These are phyloP conservation scores for Hanseniaspora lachancei DNA, from an alignment of 805 yeast genomes.

Conservation along the genomic window DNA sequence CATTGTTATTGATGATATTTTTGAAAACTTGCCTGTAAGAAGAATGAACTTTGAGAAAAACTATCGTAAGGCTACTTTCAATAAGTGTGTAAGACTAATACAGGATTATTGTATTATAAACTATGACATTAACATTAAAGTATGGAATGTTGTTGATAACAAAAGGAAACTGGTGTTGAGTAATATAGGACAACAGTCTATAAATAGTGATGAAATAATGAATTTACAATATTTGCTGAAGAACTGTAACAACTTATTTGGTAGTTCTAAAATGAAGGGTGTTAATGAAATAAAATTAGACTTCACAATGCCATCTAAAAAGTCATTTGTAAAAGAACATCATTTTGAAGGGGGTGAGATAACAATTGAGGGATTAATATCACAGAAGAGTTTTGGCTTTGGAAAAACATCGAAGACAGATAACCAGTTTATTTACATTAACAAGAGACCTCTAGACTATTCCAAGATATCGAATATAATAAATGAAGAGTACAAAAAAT, in stretches of 20 bases:
- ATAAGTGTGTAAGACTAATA: constrained; percentile 47
- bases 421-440: constrained; percentile 62
- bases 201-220: constrained; percentile 13
- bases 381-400: constrained; percentile 66
- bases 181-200: constrained; percentile 26
- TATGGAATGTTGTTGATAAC: constrained; percentile 37
- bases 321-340: constrained; percentile 16
- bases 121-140: constrained; percentile 44
- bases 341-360: constrained; percentile 15
- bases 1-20: constrained; percentile 44
- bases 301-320: constrained; percentile 21
- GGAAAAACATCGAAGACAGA: constrained; percentile 54
- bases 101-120: constrained; percentile 57
- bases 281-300: constrained; percentile 38
- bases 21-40: constrained; percentile 68
- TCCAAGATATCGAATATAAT: constrained; percentile 44
- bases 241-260: constrained; percentile 57
- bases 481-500: constrained; percentile 61
- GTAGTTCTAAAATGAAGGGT: constrained; percentile 46
- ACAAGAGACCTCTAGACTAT: constrained; percentile 58
- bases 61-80: constrained; percentile 49
- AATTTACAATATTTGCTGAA: constrained; percentile 30
- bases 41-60: constrained; percentile 58
- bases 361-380: constrained; percentile 46
- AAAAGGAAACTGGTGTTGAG: constrained; percentile 45